A percentile compares a stretch with the other conserved stretches of the same genome.
Conservation (phyloP, 1,284 basidiomycete species). For the Ganoderma sinense region DNA sequence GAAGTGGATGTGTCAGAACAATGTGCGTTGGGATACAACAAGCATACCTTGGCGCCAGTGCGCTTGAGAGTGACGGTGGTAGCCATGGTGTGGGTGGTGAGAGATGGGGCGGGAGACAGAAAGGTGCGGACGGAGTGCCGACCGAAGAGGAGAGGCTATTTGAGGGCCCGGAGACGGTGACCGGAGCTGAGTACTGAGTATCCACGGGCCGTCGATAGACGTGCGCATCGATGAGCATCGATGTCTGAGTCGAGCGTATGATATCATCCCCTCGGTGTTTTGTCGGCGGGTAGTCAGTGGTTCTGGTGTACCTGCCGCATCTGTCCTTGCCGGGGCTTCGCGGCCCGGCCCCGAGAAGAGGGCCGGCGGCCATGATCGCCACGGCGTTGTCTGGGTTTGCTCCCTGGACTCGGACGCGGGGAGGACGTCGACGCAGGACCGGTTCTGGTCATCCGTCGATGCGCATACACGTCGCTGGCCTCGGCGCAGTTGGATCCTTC, state of each 20-base stretch:
- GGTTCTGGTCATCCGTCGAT: conserved; percentile 45
- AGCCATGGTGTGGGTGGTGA: conserved; percentile 49
- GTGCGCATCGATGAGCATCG: conserved; percentile 26
- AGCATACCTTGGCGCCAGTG: conserved; percentile 63
- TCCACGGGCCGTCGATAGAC: conserved; percentile 20
- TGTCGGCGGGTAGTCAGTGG: conserved; percentile 12
- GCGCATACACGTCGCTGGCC: conserved; percentile 78
- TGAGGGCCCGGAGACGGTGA: conserved; percentile 20
- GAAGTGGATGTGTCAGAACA: not conserved
- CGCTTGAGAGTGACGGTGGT: conserved; percentile 58
- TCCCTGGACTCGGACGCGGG: too few species aligned
- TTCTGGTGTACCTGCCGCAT: conserved; percentile 23
- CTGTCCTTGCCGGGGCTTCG: too few species aligned
- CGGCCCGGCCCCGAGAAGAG: too few species aligned
- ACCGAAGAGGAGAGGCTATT: conserved; percentile 16
- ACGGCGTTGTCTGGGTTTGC: too few species aligned
- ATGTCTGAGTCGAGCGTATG: conserved; percentile 10
- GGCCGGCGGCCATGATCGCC: too few species aligned
- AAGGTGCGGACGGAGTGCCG: conserved; percentile 13
- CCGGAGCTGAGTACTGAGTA: conserved; percentile 18
- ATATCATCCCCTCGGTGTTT: conserved; percentile 25
- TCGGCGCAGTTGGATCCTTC: conserved; percentile 80
- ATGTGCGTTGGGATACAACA: conserved; percentile 15
- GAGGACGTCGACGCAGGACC: too few species aligned
- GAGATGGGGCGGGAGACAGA: conserved; percentile 23